phyloP scores from a whole-genome alignment of 2,329 filamentous ascomycete genomes.

The Fusarium proliferatum region DNA sequence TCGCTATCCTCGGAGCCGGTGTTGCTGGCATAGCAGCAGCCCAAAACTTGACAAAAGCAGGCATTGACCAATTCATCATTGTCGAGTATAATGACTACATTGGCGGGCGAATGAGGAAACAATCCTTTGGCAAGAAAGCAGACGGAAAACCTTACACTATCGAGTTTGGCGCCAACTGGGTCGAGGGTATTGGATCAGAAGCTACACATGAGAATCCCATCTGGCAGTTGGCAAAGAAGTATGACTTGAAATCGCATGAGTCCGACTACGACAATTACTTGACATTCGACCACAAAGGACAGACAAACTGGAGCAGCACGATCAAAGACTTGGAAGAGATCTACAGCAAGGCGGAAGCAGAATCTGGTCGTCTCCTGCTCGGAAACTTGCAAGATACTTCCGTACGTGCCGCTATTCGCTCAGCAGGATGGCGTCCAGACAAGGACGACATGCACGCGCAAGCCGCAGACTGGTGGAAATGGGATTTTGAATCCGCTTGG shows the following conservation, averaged over 20 bases:
- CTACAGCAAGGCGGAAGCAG: conserved; percentile 58
- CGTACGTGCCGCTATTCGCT: conserved; percentile 66
- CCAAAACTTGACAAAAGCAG: conserved; percentile 70
- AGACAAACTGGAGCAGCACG: conserved; percentile 60
- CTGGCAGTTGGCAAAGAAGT: conserved; percentile 70
- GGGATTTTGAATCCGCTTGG: conserved; percentile 69
- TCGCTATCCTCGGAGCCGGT: conserved; percentile 63
- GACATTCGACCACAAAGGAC: conserved; percentile 70
- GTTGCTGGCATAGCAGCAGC: conserved; percentile 73
- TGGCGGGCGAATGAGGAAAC: conserved; percentile 70
- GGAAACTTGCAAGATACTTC: conserved; percentile 72
- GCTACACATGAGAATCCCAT: conserved; percentile 66
- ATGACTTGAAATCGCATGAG: conserved; percentile 64
- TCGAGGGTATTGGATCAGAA: conserved; percentile 42
- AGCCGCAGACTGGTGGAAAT: conserved; percentile 66
- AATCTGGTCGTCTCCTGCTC: conserved; percentile 67
- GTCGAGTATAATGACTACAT: conserved; percentile 71
- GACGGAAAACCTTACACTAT: conserved; percentile 67
- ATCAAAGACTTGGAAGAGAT: conserved; percentile 62
- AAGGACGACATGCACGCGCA: conserved; percentile 62
- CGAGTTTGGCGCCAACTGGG: conserved; percentile 77
- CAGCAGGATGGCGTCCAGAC: conserved; percentile 72
- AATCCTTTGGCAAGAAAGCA: conserved; percentile 62
- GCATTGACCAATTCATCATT: conserved; percentile 72
- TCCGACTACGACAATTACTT: conserved; percentile 69